phyloP scores from a whole-genome alignment of 345 rosid species.

The Reutealis trisperma region DNA sequence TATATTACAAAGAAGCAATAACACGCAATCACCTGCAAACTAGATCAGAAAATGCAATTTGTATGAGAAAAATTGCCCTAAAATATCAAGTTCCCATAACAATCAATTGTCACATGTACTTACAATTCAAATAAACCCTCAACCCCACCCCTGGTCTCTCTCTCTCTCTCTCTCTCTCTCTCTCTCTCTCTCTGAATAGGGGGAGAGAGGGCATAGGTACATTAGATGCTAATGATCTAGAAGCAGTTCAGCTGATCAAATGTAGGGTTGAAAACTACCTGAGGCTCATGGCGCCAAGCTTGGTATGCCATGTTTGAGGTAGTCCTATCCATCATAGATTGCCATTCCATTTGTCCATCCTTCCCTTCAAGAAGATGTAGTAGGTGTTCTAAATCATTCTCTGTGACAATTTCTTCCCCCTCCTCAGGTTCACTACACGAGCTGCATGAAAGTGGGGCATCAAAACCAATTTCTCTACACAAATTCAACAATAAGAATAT shows the following conservation, averaged over 20 bases:
- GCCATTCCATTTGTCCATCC: constrained; percentile 79
- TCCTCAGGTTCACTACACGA: constrained; percentile 24
- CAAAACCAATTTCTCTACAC: constrained; percentile 2
- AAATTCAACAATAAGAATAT: not conserved
- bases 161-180: too few species aligned
- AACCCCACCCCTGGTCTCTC: too few species aligned
- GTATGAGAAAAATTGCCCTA: not conserved
- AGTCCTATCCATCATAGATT: constrained; percentile 75
- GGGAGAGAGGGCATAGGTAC: not conserved
- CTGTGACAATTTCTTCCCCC: constrained; percentile 57
- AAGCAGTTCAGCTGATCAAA: not conserved
- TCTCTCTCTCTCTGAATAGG: too few species aligned
- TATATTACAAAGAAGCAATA: not conserved
- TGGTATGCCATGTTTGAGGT: constrained; percentile 80
- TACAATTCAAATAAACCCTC: not conserved
- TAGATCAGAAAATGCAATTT: constrained; percentile 3
- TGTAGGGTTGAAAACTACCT: constrained; percentile 41
- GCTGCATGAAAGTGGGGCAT: constrained; percentile 32
- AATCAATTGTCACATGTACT: not conserved
- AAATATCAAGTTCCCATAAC: not conserved
- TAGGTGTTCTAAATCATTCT: constrained; percentile 78
- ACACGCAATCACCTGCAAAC: not conserved
- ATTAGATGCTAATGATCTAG: not conserved
- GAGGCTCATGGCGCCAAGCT: constrained; percentile 93
- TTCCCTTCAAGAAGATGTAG: constrained; percentile 64